These are phyloP conservation scores for Porogramme epimiltina DNA, from an alignment of 1,284 basidiomycete genomes.

Conservation along the genomic window DNA sequence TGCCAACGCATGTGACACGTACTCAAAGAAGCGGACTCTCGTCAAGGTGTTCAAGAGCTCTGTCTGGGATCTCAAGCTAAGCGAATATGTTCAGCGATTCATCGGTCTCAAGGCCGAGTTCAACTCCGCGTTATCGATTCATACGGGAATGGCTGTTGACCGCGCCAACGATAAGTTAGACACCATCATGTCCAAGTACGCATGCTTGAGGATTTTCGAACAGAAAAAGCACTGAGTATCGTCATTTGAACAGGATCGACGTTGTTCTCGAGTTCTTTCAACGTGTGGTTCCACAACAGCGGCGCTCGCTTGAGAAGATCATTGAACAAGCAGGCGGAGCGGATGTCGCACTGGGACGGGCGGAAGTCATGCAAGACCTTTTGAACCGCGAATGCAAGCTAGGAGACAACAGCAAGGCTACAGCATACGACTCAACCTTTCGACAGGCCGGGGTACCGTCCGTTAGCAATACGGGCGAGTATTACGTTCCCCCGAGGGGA, in stretches of 20 bases:
- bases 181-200: slow-evolving; percentile 20
- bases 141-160: slow-evolving; percentile 37
- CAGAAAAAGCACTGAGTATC: neutral
- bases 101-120: slow-evolving; percentile 35
- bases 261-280: slow-evolving; percentile 18
- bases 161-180: slow-evolving; percentile 35
- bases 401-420: too few relatives aligned
- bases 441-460: too few relatives aligned
- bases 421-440: too few relatives aligned
- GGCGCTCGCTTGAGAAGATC: slow-evolving; percentile 12
- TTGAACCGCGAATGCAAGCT: neutral
- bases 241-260: slow-evolving; percentile 9
- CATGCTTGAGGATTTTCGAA: neutral
- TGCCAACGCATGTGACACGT: slow-evolving; percentile 35
- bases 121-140: slow-evolving; percentile 33
- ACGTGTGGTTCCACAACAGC: slow-evolving; percentile 13
- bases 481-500: too few relatives aligned
- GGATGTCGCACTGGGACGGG: slow-evolving; percentile 14
- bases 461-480: too few relatives aligned
- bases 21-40: slow-evolving; percentile 31
- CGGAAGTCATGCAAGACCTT: slow-evolving; percentile 18
- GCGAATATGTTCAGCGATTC: slow-evolving; percentile 36
- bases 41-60: slow-evolving; percentile 40
- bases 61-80: slow-evolving; percentile 39
- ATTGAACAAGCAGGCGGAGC: slow-evolving; percentile 21